Evolutionary conservation across 495 filamentous ascomycete species (phyloP).

Genomic region (Podospora comata): DNA sequence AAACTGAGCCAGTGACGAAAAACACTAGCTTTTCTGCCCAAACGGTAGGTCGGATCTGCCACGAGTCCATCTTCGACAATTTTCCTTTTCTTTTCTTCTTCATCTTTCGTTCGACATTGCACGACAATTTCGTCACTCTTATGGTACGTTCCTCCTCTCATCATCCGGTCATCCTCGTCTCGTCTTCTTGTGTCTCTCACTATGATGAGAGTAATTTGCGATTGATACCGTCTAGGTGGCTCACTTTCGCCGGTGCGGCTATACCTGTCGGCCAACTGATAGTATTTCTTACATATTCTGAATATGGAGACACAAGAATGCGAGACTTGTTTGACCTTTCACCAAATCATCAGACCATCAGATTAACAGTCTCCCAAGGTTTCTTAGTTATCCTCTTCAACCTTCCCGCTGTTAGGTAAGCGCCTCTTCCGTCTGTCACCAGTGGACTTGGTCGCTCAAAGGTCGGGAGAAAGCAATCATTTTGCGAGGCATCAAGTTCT

Average conservation of each 20-base stretch:
- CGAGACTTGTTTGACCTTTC: not conserved
- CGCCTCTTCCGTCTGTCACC: constrained; percentile 11
- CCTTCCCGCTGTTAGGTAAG: constrained; percentile 18
- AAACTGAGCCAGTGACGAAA: not conserved
- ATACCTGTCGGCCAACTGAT: constrained; percentile 32
- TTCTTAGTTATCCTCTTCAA: not conserved
- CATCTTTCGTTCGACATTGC: not conserved
- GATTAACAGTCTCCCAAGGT: not conserved
- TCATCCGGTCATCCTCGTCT: not conserved
- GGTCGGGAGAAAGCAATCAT: constrained; percentile 20
- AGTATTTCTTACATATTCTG: constrained; percentile 40
- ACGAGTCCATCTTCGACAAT: not conserved
- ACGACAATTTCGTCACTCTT: not conserved
- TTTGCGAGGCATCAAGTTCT: constrained; percentile 15
- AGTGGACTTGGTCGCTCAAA: constrained; percentile 15
- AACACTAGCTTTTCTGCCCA: not conserved
- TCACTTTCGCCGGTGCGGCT: constrained; percentile 33
- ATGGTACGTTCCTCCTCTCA: not conserved
- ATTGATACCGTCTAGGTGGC: constrained; percentile 34
- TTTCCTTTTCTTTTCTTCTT: not conserved
- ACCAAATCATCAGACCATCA: constrained; percentile 10
- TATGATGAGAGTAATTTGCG: constrained; percentile 38
- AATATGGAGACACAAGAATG: constrained; percentile 8
- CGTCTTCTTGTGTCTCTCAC: constrained; percentile 7
- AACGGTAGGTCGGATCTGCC: not conserved